Evolutionary conservation across 805 yeast species (phyloP).

Genomic region (Metschnikowia similis): DNA sequence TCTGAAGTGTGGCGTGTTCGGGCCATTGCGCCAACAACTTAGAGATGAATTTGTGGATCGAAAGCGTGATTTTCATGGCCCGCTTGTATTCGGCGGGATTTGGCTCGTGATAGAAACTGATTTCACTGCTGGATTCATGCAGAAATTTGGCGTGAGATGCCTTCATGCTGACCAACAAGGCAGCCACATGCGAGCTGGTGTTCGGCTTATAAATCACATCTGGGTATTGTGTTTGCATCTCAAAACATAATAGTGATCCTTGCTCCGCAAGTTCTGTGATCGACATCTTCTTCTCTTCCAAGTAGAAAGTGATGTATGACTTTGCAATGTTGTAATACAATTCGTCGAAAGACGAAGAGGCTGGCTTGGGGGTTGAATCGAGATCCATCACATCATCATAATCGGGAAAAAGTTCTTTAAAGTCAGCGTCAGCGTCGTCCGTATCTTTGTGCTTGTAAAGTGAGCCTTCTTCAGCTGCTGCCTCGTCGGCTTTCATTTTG

Average conservation of each 20-base stretch:
- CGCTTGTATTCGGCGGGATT: conserved; percentile 55
- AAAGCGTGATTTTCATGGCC: conserved; percentile 48
- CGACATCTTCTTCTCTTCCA: conserved; percentile 11
- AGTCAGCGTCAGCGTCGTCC: conserved; percentile 75
- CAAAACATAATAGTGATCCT: conserved; percentile 13
- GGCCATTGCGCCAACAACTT: conserved; percentile 74
- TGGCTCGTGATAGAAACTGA: conserved; percentile 62
- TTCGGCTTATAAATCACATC: conserved; percentile 15
- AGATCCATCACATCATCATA: conserved; percentile 59
- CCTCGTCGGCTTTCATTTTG: conserved; percentile 61
- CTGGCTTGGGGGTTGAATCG: conserved; percentile 10
- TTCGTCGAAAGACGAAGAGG: conserved; percentile 36
- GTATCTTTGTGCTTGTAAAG: conserved; percentile 64
- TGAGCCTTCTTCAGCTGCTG: conserved; percentile 53
- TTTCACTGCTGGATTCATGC: conserved; percentile 6
- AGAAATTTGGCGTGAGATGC: conserved; percentile 18
- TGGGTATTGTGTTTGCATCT: conserved; percentile 8
- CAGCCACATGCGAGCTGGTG: conserved; percentile 20
- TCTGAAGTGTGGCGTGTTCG: conserved; percentile 85
- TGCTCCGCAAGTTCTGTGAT: conserved; percentile 9
- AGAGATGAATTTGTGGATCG: conserved; percentile 28
- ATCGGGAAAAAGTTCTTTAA: conserved; percentile 79
- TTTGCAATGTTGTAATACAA: conserved; percentile 46
- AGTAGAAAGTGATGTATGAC: conserved; percentile 44
- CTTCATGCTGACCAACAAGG: conserved; percentile 19